Conservation (phyloP, 768 basidiomycete species). For the Hemileccinum impolitum region DNA sequence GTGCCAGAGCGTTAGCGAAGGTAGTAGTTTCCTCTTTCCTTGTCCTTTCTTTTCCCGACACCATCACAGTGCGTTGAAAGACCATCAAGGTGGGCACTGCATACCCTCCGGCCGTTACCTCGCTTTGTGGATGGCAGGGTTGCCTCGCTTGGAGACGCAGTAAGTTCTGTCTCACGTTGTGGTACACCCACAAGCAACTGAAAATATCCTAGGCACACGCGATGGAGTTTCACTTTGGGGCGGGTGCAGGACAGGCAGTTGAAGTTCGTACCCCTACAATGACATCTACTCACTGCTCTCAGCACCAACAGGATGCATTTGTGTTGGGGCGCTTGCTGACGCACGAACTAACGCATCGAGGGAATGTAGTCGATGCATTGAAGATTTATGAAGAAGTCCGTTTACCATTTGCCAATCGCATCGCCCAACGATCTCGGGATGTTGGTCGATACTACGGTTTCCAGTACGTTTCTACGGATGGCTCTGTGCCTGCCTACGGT, state of each 20-base stretch:
- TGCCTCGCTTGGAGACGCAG: constrained; percentile 49
- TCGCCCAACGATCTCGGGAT: constrained; percentile 18
- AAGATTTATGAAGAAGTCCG: constrained; percentile 32
- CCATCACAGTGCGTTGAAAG: constrained; percentile 31
- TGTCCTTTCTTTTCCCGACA: not conserved
- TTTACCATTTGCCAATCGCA: constrained; percentile 26
- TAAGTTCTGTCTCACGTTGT: constrained; percentile 16
- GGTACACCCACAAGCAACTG: not conserved
- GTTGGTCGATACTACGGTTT: constrained; percentile 26
- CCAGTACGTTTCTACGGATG: not conserved
- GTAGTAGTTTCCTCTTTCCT: not conserved
- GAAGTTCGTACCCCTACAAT: constrained; percentile 32
- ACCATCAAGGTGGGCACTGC: constrained; percentile 43
- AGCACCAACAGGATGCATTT: constrained; percentile 24
- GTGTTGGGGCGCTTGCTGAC: constrained; percentile 29
- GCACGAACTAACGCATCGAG: constrained; percentile 17
- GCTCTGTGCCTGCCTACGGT: not conserved
- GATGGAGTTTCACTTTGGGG: constrained; percentile 45
- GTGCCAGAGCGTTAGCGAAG: constrained; percentile 10
- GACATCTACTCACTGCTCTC: not conserved
- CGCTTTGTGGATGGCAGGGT: constrained; percentile 38
- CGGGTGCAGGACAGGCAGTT: constrained; percentile 50
- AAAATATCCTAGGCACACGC: constrained; percentile 39
- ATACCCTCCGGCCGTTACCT: constrained; percentile 38
- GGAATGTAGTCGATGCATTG: constrained; percentile 27